A percentile compares a stretch with the other conserved stretches of the same genome.
Evolutionary conservation across 371 early-diverging fungal genomes (phyloP).

Genomic region (Umbelopsis sp.): DNA sequence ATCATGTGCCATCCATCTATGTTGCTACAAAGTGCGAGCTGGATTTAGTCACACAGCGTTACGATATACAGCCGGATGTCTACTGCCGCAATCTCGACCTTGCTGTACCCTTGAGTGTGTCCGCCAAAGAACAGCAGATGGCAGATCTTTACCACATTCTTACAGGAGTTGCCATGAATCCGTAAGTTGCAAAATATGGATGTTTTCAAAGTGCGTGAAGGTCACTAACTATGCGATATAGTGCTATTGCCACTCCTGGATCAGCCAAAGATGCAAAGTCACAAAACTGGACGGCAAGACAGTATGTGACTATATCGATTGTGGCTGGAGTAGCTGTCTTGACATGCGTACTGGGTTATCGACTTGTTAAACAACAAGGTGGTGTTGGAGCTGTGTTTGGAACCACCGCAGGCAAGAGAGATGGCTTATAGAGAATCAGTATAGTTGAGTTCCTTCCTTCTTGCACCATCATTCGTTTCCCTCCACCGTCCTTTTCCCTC

Average conservation of each 20-base stretch:
- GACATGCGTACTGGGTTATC: constrained; percentile 46
- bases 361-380: constrained; percentile 41
- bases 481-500: not conserved
- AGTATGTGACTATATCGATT: constrained; percentile 43
- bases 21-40: constrained; percentile 94
- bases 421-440: constrained; percentile 2
- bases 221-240: constrained; percentile 13
- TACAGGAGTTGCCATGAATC: constrained; percentile 86
- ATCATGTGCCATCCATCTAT: constrained; percentile 85
- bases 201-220: not conserved
- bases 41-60: constrained; percentile 83
- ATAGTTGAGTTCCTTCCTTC: not conserved
- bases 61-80: constrained; percentile 87
- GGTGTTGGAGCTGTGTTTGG: constrained; percentile 4
- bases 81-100: constrained; percentile 88
- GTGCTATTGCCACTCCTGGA: constrained; percentile 51
- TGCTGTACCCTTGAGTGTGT: constrained; percentile 85
- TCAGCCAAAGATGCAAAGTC: constrained; percentile 42
- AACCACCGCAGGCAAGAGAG: not conserved
- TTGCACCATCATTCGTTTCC: not conserved
- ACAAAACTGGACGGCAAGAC: constrained; percentile 41
- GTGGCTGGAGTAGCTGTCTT: constrained; percentile 47
- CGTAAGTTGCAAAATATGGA: constrained; percentile 48
- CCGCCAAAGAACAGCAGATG: constrained; percentile 82
- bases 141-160: constrained; percentile 88